Conservation (phyloP, 2,329 filamentous ascomycete genomes). For the Neofusicoccum ribis region DNA sequence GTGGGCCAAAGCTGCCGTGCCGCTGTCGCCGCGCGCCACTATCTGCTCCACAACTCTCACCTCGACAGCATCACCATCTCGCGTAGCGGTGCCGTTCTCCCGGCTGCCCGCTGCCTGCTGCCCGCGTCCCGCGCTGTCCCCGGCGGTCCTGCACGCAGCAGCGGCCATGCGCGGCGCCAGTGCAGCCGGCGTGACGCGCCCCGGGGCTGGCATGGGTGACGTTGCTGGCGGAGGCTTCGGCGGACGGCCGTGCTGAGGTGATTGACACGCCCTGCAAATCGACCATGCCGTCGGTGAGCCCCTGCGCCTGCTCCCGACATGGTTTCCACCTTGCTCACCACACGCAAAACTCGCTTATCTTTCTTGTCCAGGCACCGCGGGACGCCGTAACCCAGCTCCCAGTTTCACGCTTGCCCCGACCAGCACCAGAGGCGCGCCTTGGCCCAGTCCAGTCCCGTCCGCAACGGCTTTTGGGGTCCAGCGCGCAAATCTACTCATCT, state of each 20-base stretch:
- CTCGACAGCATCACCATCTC: neutral
- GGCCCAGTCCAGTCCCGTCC: neutral
- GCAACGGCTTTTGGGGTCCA: neutral
- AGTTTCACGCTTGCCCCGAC: conserved; percentile 9
- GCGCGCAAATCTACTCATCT: neutral
- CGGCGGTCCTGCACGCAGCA: neutral
- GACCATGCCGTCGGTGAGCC: neutral
- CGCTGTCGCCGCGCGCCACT: neutral
- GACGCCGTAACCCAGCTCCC: neutral
- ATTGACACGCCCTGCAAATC: neutral
- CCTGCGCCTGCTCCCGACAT: neutral
- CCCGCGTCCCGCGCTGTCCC: neutral
- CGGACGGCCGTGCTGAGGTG: neutral
- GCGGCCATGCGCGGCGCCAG: neutral
- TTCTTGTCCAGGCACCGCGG: neutral
- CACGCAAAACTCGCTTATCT: conserved; percentile 1
- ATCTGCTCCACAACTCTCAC: neutral
- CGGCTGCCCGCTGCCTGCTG: neutral
- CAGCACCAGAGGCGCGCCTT: neutral
- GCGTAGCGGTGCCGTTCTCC: neutral
- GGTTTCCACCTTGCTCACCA: neutral
- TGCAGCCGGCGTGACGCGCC: neutral
- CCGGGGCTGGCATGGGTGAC: neutral
- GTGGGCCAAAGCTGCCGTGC: neutral
- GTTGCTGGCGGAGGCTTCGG: neutral